phyloP scores from a whole-genome alignment of 139 green algal species.

The Limnomonas spitsbergensis region DNA sequence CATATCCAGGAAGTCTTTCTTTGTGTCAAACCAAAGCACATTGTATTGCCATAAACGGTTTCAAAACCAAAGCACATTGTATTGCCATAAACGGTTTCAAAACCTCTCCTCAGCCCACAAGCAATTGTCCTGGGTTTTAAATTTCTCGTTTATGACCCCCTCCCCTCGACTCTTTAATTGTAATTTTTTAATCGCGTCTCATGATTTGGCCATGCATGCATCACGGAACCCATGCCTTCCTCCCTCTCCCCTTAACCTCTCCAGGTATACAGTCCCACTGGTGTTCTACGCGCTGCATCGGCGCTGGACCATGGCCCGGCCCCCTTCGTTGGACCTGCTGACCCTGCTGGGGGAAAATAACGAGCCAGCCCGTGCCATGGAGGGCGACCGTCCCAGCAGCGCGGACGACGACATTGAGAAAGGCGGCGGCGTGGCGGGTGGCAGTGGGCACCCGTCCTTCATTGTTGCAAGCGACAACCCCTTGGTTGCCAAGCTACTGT shows the following conservation, averaged over 20 bases:
- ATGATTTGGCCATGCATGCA: background rate
- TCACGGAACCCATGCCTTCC: background rate
- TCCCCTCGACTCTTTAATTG: too few species aligned
- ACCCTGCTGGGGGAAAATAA: conserved; percentile 19
- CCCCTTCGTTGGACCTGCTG: conserved; percentile 32
- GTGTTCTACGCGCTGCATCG: conserved; percentile 78
- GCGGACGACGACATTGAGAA: too few species aligned
- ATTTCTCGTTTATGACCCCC: too few species aligned
- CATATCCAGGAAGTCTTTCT: too few species aligned
- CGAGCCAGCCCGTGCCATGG: conserved; percentile 17
- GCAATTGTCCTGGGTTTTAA: too few species aligned
- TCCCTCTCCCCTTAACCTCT: background rate
- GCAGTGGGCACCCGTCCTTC: too few species aligned
- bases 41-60: background rate
- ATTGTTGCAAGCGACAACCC: too few species aligned
- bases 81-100: background rate
- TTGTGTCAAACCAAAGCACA: too few species aligned
- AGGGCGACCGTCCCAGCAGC: too few species aligned
- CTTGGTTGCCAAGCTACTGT: too few species aligned
- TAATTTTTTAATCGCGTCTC: too few species aligned
- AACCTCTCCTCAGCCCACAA: background rate
- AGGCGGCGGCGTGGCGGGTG: too few species aligned
- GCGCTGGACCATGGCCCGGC: conserved; percentile 67
- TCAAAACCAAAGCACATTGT: background rate
- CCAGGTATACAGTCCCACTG: conserved; percentile 59